Evolutionary conservation across 495 filamentous ascomycete species (phyloP).

Genomic region (Hypomontagnella submonticulosa): DNA sequence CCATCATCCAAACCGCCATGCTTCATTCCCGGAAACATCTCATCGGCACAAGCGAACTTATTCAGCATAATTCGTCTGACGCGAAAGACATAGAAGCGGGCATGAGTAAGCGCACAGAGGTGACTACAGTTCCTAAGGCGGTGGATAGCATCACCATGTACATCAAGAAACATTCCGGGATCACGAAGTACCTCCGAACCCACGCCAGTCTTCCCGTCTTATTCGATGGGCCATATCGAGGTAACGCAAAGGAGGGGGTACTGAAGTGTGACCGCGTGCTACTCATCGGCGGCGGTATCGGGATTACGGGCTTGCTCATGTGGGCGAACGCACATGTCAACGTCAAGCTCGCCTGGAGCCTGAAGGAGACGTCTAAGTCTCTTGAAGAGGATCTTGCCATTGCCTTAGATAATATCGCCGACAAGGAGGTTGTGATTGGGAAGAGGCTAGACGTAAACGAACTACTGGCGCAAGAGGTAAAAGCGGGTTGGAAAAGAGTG

Average conservation of each 20-base stretch:
- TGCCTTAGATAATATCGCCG: slow-evolving; percentile 32
- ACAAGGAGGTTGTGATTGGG: slow-evolving; percentile 50
- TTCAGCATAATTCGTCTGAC: neutral
- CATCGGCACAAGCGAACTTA: neutral
- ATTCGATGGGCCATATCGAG: slow-evolving; percentile 49
- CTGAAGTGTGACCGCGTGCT: slow-evolving; percentile 49
- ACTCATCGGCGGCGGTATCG: slow-evolving; percentile 58
- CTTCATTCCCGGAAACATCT: slow-evolving; percentile 13
- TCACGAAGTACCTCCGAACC: slow-evolving; percentile 41
- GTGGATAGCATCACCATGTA: slow-evolving; percentile 47
- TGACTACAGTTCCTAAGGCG: neutral
- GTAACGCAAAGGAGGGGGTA: slow-evolving; percentile 8
- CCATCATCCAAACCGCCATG: slow-evolving; percentile 48
- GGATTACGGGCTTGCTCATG: slow-evolving; percentile 50
- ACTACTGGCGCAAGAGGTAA: slow-evolving; percentile 45
- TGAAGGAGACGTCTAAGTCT: slow-evolving; percentile 33
- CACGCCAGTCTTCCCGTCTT: slow-evolving; percentile 41
- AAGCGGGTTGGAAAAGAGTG: slow-evolving; percentile 44
- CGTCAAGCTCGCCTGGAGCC: slow-evolving; percentile 54
- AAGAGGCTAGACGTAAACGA: slow-evolving; percentile 43
- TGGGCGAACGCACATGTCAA: slow-evolving; percentile 46
- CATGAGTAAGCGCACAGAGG: neutral
- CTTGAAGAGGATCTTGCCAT: slow-evolving; percentile 42
- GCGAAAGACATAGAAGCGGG: slow-evolving; percentile 7
- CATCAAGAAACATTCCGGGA: slow-evolving; percentile 44